Percentiles rank a stretch among this genome's conserved stretches.
phyloP scores from a whole-genome alignment of 106 monocot genomes.

The Gastrodia elata region DNA sequence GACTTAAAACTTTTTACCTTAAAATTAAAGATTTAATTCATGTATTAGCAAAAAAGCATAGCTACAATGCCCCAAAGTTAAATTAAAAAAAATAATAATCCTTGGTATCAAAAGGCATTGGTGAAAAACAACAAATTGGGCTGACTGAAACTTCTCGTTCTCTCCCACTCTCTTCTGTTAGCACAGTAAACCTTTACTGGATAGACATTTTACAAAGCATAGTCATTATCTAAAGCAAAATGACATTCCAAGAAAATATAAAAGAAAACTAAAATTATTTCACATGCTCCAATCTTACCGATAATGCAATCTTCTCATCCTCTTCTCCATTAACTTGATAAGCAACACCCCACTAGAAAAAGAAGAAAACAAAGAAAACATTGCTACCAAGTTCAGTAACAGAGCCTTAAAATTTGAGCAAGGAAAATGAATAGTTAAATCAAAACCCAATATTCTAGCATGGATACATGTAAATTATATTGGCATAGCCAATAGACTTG shows the following conservation, averaged over 20 bases:
- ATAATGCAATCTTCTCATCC: constrained; percentile 52
- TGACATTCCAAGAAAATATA: background rate
- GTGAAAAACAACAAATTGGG: too few species aligned
- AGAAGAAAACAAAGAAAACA: background rate
- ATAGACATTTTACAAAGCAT: too few species aligned
- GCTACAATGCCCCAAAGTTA: too few species aligned
- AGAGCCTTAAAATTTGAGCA: background rate
- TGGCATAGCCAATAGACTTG: background rate
- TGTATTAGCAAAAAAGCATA: background rate
- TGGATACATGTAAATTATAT: background rate
- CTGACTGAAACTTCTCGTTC: too few species aligned
- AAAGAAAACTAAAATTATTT: background rate
- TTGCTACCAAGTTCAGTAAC: background rate
- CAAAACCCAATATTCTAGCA: background rate
- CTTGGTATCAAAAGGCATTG: too few species aligned
- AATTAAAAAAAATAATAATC: too few species aligned
- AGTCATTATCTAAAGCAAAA: too few species aligned
- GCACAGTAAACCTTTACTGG: too few species aligned
- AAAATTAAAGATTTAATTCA: background rate
- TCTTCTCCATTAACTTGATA: constrained; percentile 64
- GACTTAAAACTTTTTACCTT: background rate
- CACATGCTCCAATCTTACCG: constrained; percentile 28
- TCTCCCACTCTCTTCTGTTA: too few species aligned
- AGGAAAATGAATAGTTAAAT: background rate
- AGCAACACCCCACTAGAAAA: constrained; percentile 80